Percentiles rank a stretch among this genome's conserved stretches.
Conservation (phyloP, 192 early-diverging fungal species). For the Coemansia guatemalensis region DNA sequence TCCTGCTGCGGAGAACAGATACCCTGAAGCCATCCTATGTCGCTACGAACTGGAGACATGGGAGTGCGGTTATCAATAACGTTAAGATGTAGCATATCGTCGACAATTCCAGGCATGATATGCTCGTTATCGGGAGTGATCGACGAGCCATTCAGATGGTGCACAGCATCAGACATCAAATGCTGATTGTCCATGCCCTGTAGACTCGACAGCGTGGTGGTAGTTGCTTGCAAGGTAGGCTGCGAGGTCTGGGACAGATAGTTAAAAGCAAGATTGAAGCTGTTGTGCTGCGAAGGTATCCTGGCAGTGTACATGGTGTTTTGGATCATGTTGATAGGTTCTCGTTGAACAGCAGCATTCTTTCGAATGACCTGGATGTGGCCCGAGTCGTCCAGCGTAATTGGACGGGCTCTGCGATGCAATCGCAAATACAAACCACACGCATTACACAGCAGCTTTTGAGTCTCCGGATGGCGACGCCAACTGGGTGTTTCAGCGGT, state of each 20-base stretch:
- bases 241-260: not conserved
- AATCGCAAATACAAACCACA: conserved; percentile 55
- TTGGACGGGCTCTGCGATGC: conserved; percentile 39
- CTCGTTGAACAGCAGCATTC: conserved; percentile 44
- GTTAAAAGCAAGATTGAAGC: not conserved
- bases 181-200: not conserved
- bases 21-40: not conserved
- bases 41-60: not conserved
- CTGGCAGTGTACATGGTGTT: not conserved
- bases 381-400: conserved; percentile 37
- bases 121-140: not conserved
- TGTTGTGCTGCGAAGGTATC: not conserved
- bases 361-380: conserved; percentile 48
- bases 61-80: not conserved
- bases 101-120: not conserved
- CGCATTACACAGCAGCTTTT: conserved; percentile 67
- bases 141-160: not conserved
- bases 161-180: not conserved
- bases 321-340: conserved; percentile 36
- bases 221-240: conserved; percentile 2
- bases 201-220: not conserved
- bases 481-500: conserved; percentile 63
- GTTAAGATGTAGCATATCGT: conserved; percentile 13
- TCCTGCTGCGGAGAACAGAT: not conserved
- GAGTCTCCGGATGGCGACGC: conserved; percentile 62